Evolutionary conservation across 352 stramenopile genomes (phyloP).

Genomic region (Phytophthora fragariae): DNA sequence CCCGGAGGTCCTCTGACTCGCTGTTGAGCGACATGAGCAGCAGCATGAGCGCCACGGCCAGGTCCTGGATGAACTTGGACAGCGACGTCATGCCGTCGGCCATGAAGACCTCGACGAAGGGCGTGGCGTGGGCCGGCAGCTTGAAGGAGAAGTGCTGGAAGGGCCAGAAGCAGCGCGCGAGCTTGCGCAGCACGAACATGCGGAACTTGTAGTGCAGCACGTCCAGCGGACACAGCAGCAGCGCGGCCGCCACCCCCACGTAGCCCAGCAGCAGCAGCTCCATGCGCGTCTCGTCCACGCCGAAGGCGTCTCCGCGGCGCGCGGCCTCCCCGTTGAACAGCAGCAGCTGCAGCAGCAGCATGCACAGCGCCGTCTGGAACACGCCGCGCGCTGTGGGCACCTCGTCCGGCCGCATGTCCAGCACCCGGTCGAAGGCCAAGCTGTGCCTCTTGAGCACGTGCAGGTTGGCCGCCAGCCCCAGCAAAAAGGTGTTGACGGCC

Average conservation of each 20-base stretch:
- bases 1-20: slow-evolving; percentile 51
- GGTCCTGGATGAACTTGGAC: slow-evolving; percentile 87
- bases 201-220: slow-evolving; percentile 75
- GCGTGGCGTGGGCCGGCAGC: slow-evolving; percentile 60
- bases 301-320: slow-evolving; percentile 53
- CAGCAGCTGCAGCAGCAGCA: slow-evolving; percentile 57
- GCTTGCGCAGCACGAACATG: slow-evolving; percentile 58
- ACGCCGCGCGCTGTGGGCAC: slow-evolving; percentile 56
- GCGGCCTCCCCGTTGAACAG: slow-evolving; percentile 60
- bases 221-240: slow-evolving; percentile 75
- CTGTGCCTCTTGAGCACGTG: slow-evolving; percentile 64
- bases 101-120: slow-evolving; percentile 84
- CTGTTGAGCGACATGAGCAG: slow-evolving; percentile 63
- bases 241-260: slow-evolving; percentile 42
- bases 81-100: slow-evolving; percentile 84
- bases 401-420: slow-evolving; percentile 75
- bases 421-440: slow-evolving; percentile 69
- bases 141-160: slow-evolving; percentile 71
- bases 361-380: slow-evolving; percentile 41
- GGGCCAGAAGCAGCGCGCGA: slow-evolving; percentile 70
- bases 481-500: slow-evolving; percentile 69
- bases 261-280: slow-evolving; percentile 78
- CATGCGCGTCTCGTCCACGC: slow-evolving; percentile 66
- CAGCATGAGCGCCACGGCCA: slow-evolving; percentile 68
- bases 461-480: slow-evolving; percentile 73